Conservation (phyloP, 208 protist genomes). For the Leishmania guyanensis region DNA sequence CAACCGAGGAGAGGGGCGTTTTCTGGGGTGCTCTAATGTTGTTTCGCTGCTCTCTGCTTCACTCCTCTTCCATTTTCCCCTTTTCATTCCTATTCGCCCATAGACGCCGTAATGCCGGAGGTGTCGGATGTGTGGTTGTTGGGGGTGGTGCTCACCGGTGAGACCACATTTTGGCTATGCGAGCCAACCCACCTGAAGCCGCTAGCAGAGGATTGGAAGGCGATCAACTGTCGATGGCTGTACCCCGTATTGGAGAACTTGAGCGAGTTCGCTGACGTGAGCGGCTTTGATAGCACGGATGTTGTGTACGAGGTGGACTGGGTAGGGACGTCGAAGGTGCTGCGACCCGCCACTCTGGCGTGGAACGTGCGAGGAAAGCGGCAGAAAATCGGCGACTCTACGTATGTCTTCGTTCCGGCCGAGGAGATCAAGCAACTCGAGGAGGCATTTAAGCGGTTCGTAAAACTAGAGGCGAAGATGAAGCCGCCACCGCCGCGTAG, state of each 20-base stretch:
- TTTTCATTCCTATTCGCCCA: neutral
- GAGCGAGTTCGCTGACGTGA: conserved; percentile 39
- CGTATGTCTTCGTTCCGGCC: conserved; percentile 64
- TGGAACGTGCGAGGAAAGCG: conserved; percentile 61
- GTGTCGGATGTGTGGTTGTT: conserved; percentile 51
- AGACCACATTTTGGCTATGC: conserved; percentile 82
- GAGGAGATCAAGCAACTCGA: conserved; percentile 62
- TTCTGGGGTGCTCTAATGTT: neutral
- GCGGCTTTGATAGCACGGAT: conserved; percentile 55
- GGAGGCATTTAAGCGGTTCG: conserved; percentile 58
- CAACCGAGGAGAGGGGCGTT: neutral
- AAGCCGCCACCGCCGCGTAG: conserved; percentile 9
- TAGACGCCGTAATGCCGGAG: conserved; percentile 18
- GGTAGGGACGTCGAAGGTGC: conserved; percentile 46
- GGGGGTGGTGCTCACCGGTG: conserved; percentile 74
- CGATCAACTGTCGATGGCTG: conserved; percentile 67
- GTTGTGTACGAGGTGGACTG: conserved; percentile 64
- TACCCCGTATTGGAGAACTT: conserved; percentile 65
- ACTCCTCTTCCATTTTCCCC: neutral
- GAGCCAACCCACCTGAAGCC: conserved; percentile 47
- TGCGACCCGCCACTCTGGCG: conserved; percentile 59
- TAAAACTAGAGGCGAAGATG: conserved; percentile 51
- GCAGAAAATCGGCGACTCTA: conserved; percentile 33
- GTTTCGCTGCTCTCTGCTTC: conserved; percentile 2
- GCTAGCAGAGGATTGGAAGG: conserved; percentile 57